phyloP scores from a whole-genome alignment of 768 basidiomycete genomes.

The Paxillus rubicundulus region DNA sequence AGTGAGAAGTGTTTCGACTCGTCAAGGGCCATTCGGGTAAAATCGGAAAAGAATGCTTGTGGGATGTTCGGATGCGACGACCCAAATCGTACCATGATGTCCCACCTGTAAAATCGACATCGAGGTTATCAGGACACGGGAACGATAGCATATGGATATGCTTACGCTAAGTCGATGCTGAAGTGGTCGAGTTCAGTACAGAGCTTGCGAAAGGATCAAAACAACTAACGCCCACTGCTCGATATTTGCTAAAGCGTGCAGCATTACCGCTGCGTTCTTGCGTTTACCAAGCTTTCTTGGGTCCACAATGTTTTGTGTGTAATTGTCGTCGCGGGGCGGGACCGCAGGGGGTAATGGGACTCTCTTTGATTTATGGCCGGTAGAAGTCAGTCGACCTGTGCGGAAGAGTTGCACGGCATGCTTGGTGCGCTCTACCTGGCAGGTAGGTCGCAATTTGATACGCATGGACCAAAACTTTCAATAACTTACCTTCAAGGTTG shows the following conservation, averaged over 20 bases:
- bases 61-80: slow-evolving; percentile 58
- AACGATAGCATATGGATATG: slow-evolving; percentile 3
- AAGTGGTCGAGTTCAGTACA: not conserved
- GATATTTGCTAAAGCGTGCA: slow-evolving; percentile 82
- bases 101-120: slow-evolving; percentile 51
- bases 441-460: not conserved
- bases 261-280: slow-evolving; percentile 68
- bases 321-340: slow-evolving; percentile 58
- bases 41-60: slow-evolving; percentile 76
- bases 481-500: slow-evolving; percentile 53
- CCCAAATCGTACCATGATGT: slow-evolving; percentile 78
- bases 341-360: slow-evolving; percentile 58
- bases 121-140: not conserved
- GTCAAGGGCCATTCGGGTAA: slow-evolving; percentile 81
- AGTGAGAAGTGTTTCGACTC: slow-evolving; percentile 85
- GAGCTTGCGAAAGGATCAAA: not conserved
- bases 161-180: slow-evolving; percentile 74
- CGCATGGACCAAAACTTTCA: not conserved
- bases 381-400: slow-evolving; percentile 63
- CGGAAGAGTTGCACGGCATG: slow-evolving; percentile 68
- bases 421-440: slow-evolving; percentile 63
- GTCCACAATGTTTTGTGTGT: slow-evolving; percentile 51
- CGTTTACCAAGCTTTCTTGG: slow-evolving; percentile 57
- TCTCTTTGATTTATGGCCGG: slow-evolving; percentile 53
- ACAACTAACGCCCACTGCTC: slow-evolving; percentile 82